These are phyloP conservation scores for Petunia hybrid DNA, from an alignment of 305 asterid genomes.

Conservation along the genomic window DNA sequence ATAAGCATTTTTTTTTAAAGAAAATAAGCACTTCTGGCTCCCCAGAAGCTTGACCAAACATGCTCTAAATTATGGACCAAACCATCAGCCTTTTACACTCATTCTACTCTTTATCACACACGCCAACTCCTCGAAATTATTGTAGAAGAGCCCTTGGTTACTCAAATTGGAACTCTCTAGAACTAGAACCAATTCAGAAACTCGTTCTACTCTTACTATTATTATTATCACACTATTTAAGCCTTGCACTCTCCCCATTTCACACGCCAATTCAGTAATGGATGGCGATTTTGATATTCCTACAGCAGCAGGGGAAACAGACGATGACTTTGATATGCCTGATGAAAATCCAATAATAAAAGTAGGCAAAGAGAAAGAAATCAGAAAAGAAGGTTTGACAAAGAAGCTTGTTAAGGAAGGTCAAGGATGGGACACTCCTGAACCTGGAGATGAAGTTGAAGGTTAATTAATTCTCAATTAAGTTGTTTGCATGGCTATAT, in stretches of 20 bases:
- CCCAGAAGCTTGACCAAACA: too few relatives aligned
- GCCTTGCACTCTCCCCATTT: background rate
- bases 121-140: too few relatives aligned
- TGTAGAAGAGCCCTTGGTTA: too few relatives aligned
- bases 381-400: slow-evolving; percentile 63
- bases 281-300: slow-evolving; percentile 53
- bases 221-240: slow-evolving; percentile 22
- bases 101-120: too few relatives aligned
- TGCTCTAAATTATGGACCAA: too few relatives aligned
- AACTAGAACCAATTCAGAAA: too few relatives aligned
- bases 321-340: slow-evolving; percentile 51
- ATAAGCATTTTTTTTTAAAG: too few relatives aligned
- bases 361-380: slow-evolving; percentile 76
- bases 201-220: background rate
- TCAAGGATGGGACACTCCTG: slow-evolving; percentile 72
- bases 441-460: slow-evolving; percentile 70
- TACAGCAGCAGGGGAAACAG: slow-evolving; percentile 43
- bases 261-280: slow-evolving; percentile 30
- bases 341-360: slow-evolving; percentile 46
- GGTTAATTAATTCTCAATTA: slow-evolving; percentile 38
- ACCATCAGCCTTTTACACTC: too few relatives aligned
- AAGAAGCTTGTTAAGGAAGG: slow-evolving; percentile 76
- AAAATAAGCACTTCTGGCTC: too few relatives aligned
- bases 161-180: too few relatives aligned
- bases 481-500: background rate